phyloP scores from a whole-genome alignment of 2,329 filamentous ascomycete genomes.

The Alternaria arbusti region DNA sequence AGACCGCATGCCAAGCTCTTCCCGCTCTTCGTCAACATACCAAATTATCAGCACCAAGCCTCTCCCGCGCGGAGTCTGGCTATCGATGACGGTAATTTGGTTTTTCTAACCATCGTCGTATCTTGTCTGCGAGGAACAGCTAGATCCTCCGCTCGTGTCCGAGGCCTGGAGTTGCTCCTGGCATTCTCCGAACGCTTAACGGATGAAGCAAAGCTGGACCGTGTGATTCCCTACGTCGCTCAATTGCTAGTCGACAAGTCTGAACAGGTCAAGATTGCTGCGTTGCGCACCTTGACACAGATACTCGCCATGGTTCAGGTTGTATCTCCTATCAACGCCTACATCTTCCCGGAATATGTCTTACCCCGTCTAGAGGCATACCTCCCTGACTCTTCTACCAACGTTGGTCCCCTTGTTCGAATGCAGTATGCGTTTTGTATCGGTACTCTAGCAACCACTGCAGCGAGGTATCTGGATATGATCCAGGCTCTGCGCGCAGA shows the following conservation, averaged over 20 bases:
- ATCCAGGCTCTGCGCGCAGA: conserved; percentile 86
- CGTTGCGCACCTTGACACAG: conserved; percentile 85
- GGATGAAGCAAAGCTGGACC: conserved; percentile 94
- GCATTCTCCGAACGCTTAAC: conserved; percentile 91
- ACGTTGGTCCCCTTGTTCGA: conserved; percentile 72
- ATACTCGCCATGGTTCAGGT: conserved; percentile 81
- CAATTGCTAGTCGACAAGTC: conserved; percentile 80
- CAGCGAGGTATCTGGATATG: conserved; percentile 85
- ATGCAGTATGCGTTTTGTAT: conserved; percentile 94
- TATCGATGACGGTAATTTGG: conserved; percentile 85
- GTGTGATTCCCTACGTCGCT: conserved; percentile 89
- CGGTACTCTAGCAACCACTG: conserved; percentile 84
- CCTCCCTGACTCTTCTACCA: conserved; percentile 53
- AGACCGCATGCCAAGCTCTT: conserved; percentile 66
- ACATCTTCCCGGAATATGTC: conserved; percentile 71
- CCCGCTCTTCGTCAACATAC: conserved; percentile 84
- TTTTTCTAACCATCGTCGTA: conserved; percentile 88
- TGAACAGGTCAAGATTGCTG: conserved; percentile 84
- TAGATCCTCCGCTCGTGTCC: conserved; percentile 82
- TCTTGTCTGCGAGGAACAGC: conserved; percentile 89
- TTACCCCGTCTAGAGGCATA: conserved; percentile 66
- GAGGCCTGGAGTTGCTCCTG: conserved; percentile 88
- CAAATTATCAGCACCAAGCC: conserved; percentile 78
- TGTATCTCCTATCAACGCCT: conserved; percentile 77
- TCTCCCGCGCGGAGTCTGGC: conserved; percentile 66